phyloP scores from a whole-genome alignment of 2,329 filamentous ascomycete genomes.

The Colletotrichum sp. region DNA sequence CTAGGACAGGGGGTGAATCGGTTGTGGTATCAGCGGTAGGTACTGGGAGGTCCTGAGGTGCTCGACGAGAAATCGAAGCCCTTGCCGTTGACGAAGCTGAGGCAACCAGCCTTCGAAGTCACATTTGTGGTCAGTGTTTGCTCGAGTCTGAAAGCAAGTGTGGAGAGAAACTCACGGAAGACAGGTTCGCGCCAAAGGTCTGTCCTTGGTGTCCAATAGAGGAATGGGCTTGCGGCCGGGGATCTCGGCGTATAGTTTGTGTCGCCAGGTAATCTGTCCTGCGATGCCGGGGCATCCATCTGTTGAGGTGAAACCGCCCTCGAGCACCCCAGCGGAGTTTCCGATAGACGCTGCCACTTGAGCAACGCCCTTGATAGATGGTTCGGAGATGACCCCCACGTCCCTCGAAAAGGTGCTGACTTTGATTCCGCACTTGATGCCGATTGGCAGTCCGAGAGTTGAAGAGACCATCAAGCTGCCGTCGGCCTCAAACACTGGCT shows the following conservation, averaged over 20 bases:
- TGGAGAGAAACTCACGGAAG: constrained; percentile 23
- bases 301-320: constrained; percentile 22
- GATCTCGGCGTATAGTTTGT: constrained; percentile 26
- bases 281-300: constrained; percentile 30
- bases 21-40: neutral
- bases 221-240: constrained; percentile 14
- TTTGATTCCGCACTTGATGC: constrained; percentile 27
- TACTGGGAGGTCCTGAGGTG: neutral
- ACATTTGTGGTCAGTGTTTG: neutral
- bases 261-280: constrained; percentile 31
- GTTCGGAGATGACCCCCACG: constrained; percentile 29
- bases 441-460: constrained; percentile 31
- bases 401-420: constrained; percentile 24
- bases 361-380: constrained; percentile 28
- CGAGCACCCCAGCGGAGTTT: constrained; percentile 1
- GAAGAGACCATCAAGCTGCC: constrained; percentile 30
- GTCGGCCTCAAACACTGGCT: constrained; percentile 30
- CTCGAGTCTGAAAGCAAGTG: neutral
- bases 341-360: constrained; percentile 22
- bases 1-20: neutral
- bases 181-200: constrained; percentile 23
- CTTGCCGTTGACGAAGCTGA: neutral
- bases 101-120: neutral
- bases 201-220: constrained; percentile 27
- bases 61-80: neutral